Percentiles rank a stretch among this genome's conserved stretches.
phyloP scores from a whole-genome alignment of 768 basidiomycete species.

The Termitomyces eurrhizus region DNA sequence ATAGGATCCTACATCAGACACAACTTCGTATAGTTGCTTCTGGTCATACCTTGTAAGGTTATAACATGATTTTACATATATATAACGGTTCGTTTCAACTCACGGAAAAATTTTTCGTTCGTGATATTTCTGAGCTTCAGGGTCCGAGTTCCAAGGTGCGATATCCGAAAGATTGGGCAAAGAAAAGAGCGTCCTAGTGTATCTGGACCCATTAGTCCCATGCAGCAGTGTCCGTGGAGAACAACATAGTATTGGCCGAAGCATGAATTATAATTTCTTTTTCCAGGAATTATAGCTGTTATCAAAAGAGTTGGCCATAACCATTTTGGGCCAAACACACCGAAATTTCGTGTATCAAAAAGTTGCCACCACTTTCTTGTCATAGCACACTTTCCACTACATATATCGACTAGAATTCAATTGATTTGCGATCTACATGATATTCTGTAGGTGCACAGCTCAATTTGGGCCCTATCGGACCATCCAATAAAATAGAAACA shows the following conservation, averaged over 20 bases:
- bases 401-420: too few relatives aligned
- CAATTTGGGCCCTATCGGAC: too few relatives aligned
- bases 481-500: too few relatives aligned
- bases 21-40: constrained; percentile 77
- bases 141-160: constrained; percentile 30
- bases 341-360: too few relatives aligned
- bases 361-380: too few relatives aligned
- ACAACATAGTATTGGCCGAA: constrained; percentile 10
- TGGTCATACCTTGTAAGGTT: constrained; percentile 59
- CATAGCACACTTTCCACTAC: too few relatives aligned
- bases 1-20: constrained; percentile 87
- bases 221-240: constrained; percentile 7
- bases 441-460: too few relatives aligned
- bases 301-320: too few relatives aligned
- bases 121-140: constrained; percentile 62
- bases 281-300: too few relatives aligned
- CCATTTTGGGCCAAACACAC: too few relatives aligned
- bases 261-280: constrained; percentile 1
- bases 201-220: not conserved
- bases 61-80: not conserved
- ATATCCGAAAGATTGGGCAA: constrained; percentile 47
- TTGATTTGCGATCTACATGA: too few relatives aligned
- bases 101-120: constrained; percentile 89
- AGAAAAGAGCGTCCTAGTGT: constrained; percentile 39
- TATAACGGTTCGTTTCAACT: constrained; percentile 27